These are phyloP conservation scores for Gomphus bonarii DNA, from an alignment of 1,284 basidiomycete species.

Conservation along the genomic window DNA sequence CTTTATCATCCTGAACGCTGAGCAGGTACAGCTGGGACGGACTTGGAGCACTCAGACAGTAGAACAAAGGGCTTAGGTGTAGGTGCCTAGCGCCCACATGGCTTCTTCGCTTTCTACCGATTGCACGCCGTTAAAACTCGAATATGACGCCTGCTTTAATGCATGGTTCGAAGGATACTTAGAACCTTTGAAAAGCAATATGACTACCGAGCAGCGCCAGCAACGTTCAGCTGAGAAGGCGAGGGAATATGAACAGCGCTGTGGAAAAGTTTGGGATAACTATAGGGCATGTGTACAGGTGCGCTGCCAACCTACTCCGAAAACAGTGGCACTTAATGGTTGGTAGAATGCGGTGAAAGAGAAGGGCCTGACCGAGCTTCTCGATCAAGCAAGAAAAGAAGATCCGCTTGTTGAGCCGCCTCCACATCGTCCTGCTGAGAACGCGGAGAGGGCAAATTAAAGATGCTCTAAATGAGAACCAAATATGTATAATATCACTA, in stretches of 20 bases:
- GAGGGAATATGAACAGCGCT: constrained; percentile 74
- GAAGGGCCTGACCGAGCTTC: constrained; percentile 64
- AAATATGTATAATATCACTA: neutral
- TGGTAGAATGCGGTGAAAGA: constrained; percentile 71
- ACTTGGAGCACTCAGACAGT: neutral
- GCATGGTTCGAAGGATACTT: constrained; percentile 95
- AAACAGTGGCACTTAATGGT: constrained; percentile 1
- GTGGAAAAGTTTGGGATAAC: constrained; percentile 69
- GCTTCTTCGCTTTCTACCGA: constrained; percentile 63
- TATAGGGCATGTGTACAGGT: constrained; percentile 79
- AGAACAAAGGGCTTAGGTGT: neutral
- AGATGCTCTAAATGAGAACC: neutral
- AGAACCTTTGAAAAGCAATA: constrained; percentile 51
- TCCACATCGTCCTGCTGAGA: constrained; percentile 13
- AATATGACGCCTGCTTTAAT: constrained; percentile 92
- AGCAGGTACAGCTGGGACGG: neutral
- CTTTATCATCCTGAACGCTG: neutral
- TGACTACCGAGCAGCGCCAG: constrained; percentile 33
- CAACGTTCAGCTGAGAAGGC: constrained; percentile 48
- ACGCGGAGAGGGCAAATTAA: neutral
- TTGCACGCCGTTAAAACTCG: constrained; percentile 84
- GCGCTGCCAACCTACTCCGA: constrained; percentile 14
- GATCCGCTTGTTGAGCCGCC: constrained; percentile 60
- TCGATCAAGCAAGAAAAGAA: constrained; percentile 74
- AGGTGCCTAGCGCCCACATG: constrained; percentile 28